A percentile compares a stretch with the other conserved stretches of the same genome.
Evolutionary conservation across 371 early-diverging fungal species (phyloP).

Genomic region (Mucor saturninus): DNA sequence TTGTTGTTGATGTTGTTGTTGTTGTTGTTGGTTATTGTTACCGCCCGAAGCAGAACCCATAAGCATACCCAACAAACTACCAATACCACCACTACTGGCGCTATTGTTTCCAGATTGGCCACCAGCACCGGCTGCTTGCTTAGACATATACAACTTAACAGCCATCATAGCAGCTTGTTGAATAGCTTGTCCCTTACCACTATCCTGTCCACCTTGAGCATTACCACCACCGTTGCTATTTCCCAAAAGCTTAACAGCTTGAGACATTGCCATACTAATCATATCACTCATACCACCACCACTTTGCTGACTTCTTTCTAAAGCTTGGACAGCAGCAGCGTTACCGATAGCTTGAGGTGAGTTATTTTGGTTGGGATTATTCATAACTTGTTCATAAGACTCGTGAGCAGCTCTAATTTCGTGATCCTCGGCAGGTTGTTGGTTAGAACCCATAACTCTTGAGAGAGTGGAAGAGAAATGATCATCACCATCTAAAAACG

Average conservation of each 20-base stretch:
- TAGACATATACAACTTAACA: constrained; percentile 51
- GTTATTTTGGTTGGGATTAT: constrained; percentile 13
- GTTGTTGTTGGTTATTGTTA: constrained; percentile 13
- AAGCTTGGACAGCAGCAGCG: constrained; percentile 59
- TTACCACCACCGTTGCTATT: constrained; percentile 25
- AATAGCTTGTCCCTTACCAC: constrained; percentile 38
- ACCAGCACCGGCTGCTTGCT: constrained; percentile 36
- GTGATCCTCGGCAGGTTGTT: constrained; percentile 30
- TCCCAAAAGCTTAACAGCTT: constrained; percentile 53
- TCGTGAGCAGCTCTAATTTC: constrained; percentile 36
- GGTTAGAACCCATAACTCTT: constrained; percentile 25
- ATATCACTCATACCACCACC: constrained; percentile 50
- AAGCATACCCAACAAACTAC: constrained; percentile 37
- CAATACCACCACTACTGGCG: constrained; percentile 30
- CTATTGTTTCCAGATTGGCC: constrained; percentile 15
- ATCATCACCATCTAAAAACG: neutral
- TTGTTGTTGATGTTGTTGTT: constrained; percentile 25
- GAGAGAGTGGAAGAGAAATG: constrained; percentile 17
- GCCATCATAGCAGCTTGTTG: constrained; percentile 60
- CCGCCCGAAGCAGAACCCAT: constrained; percentile 30
- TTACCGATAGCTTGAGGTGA: constrained; percentile 55
- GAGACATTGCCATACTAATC: constrained; percentile 58
- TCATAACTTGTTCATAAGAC: constrained; percentile 33
- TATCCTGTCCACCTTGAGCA: neutral
- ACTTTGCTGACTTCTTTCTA: constrained; percentile 32